These are phyloP conservation scores for Cucurbita pepo DNA, from an alignment of 306 rosid species.

Conservation along the genomic window DNA sequence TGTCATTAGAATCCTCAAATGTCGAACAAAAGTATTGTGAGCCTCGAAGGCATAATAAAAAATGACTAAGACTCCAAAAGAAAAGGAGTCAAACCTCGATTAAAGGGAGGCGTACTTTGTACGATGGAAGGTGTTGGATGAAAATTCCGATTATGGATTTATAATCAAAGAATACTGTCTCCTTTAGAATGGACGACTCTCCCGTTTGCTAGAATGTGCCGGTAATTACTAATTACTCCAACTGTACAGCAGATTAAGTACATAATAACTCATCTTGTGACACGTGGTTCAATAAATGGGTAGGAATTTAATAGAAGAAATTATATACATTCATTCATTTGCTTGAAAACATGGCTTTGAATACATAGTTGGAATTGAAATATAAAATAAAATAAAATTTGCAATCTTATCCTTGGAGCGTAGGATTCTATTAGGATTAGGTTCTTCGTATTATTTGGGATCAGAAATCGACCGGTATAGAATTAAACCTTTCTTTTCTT, in stretches of 20 bases:
- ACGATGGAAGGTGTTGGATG: too few species aligned
- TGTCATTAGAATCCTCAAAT: too few species aligned
- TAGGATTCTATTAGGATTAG: constrained; percentile 17
- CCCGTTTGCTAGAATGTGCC: not conserved
- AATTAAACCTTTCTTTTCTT: not conserved
- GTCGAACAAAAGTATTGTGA: too few species aligned
- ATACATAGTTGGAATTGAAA: not conserved
- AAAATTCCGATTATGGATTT: too few species aligned
- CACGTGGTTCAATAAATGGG: not conserved
- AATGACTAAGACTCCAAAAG: too few species aligned
- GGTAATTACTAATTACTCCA: not conserved
- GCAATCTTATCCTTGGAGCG: constrained; percentile 13
- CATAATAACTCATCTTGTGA: not conserved
- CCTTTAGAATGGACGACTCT: not conserved
- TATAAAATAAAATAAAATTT: not conserved
- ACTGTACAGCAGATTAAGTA: not conserved
- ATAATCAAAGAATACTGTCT: too few species aligned
- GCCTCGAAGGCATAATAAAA: too few species aligned
- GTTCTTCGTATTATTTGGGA: constrained; percentile 8
- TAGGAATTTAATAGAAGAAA: not conserved
- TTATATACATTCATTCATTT: not conserved
- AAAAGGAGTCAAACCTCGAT: too few species aligned
- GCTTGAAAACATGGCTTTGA: not conserved
- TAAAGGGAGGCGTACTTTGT: too few species aligned
- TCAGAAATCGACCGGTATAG: constrained; percentile 1